phyloP scores from a whole-genome alignment of 257 asterid genomes.

The Hygrophila difformis region DNA sequence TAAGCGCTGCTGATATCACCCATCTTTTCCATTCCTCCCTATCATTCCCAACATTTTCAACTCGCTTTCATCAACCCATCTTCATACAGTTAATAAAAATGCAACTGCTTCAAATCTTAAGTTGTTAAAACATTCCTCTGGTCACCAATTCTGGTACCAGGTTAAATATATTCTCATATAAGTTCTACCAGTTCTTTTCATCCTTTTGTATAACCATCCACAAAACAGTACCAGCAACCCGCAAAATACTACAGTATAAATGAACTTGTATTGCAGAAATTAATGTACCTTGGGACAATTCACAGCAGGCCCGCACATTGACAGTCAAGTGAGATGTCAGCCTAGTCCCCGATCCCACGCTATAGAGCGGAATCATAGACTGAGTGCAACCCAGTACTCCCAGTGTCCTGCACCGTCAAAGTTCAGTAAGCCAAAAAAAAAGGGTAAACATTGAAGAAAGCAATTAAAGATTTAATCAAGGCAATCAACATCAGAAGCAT shows the following conservation, averaged over 20 bases:
- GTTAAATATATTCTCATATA: background rate
- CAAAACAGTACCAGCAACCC: slow-evolving; percentile 32
- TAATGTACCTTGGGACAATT: slow-evolving; percentile 85
- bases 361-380: slow-evolving; percentile 48
- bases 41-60: slow-evolving; percentile 59
- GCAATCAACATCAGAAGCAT: no score
- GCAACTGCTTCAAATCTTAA: slow-evolving; percentile 16
- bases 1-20: slow-evolving; percentile 57
- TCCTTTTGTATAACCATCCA: slow-evolving; percentile 1
- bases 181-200: background rate
- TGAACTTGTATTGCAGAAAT: slow-evolving; percentile 81
- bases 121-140: slow-evolving; percentile 2
- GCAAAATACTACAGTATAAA: slow-evolving; percentile 67
- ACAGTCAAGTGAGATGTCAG: slow-evolving; percentile 55
- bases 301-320: slow-evolving; percentile 68
- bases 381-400: slow-evolving; percentile 60
- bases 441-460: no score
- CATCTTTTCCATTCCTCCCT: slow-evolving; percentile 79
- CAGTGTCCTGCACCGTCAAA: slow-evolving; percentile 35
- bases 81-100: slow-evolving; percentile 24
- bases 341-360: background rate
- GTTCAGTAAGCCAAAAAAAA: background rate
- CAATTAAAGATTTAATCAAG: no score
- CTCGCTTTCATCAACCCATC: no score
- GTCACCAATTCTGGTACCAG: slow-evolving; percentile 1